These are phyloP conservation scores for Clarireedia homoeocarpa DNA, from an alignment of 2,329 filamentous ascomycete species.

Conservation along the genomic window DNA sequence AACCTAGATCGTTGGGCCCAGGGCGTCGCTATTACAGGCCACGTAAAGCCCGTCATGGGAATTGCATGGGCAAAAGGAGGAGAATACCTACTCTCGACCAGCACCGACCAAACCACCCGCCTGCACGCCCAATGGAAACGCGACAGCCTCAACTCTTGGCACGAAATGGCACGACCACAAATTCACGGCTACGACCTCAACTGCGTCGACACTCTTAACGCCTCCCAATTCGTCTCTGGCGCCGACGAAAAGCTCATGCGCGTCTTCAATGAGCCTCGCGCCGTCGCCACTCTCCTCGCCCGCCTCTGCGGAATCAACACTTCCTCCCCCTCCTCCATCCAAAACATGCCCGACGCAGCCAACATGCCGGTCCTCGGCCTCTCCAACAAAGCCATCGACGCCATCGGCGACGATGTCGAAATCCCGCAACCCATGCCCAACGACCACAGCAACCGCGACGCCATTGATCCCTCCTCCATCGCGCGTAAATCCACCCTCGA, in stretches of 20 bases:
- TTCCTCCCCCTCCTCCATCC: constrained; percentile 22
- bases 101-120: constrained; percentile 86
- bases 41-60: constrained; percentile 73
- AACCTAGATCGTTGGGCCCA: constrained; percentile 66
- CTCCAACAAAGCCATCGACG: constrained; percentile 85
- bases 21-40: constrained; percentile 70
- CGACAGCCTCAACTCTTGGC: constrained; percentile 58
- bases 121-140: constrained; percentile 74
- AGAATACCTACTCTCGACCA: constrained; percentile 79
- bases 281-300: constrained; percentile 67
- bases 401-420: constrained; percentile 42
- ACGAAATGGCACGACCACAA: constrained; percentile 90
- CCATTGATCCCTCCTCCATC: constrained; percentile 46
- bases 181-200: constrained; percentile 98
- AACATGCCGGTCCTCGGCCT: constrained; percentile 92
- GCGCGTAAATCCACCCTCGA: constrained; percentile 55
- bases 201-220: constrained; percentile 72
- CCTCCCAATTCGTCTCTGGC: constrained; percentile 78
- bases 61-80: constrained; percentile 79
- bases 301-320: constrained; percentile 55
- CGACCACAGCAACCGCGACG: constrained; percentile 44
- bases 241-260: constrained; percentile 97
- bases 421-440: constrained; percentile 34
- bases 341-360: constrained; percentile 70
- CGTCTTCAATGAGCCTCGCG: constrained; percentile 84